Evolutionary conservation across 2,329 filamentous ascomycete genomes (phyloP), one percentile per base, ranked within the genome.

Genomic region (Cadophora malorum): DNA sequence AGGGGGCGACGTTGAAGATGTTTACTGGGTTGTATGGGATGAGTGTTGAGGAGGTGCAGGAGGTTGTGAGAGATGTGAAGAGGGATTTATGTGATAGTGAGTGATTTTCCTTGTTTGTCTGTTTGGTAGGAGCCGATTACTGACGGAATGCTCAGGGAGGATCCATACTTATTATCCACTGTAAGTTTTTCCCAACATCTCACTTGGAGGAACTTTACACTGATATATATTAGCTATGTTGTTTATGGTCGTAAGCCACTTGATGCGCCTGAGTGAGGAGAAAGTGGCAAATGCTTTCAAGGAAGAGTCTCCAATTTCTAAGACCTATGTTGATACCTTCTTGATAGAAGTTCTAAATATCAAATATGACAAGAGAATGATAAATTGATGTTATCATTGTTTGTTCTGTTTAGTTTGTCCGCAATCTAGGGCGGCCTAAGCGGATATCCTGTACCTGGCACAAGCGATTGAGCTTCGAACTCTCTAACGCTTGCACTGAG

Each of bases 11-110:
- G 9, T 21, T 68, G 62, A 59, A 58, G 35, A 61, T 65, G 28
- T 63, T 65, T 16, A 65, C 66, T 23, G 61, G 58, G 23, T 50
- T 59, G 31, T 64, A 62, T 62, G 66, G 66, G 41, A 65, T 64
- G 66, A 65, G 41, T 49, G 21, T 45, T n/a, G 35, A 62, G 28
- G 45, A 65, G 35, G 66, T 68, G 56, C 41, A 65, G 25, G 66
- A 55, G 25, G 35, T 62, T 28, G 25, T 68, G 38, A 50, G 28
- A 41, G 66, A 59, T 45, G 66, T 68, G 2, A 62, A 58, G 56
- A 65, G 38, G n/a, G 56, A 64, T 63, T 28, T 68, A 16, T 23
- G 28, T 33, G 62, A 68, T 52, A 50, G 53, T 56, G n/a, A 56
- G 53, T 56, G 2, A 45, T 45, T 45, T 19, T 45, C 16, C 41